Conservation (phyloP, 495 filamentous ascomycete species). For the Aspergillus mulundensis region DNA sequence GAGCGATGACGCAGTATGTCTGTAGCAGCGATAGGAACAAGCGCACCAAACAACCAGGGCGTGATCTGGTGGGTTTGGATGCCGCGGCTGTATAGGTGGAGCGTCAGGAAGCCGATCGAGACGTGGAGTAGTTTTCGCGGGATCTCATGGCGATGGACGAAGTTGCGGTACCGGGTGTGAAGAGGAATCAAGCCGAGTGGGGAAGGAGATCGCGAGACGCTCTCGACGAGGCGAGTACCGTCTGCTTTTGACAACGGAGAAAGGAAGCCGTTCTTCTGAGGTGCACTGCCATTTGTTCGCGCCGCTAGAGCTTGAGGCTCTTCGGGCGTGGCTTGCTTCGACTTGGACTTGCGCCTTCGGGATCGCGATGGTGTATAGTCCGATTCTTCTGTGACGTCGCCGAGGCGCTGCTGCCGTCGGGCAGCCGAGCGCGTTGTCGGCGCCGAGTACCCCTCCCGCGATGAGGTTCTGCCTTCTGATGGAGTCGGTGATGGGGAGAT, state of each 20-base stretch:
- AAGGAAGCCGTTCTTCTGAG: constrained; percentile 62
- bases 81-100: constrained; percentile 75
- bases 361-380: constrained; percentile 24
- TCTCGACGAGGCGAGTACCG: constrained; percentile 52
- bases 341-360: constrained; percentile 42
- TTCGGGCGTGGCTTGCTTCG: constrained; percentile 41
- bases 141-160: constrained; percentile 51
- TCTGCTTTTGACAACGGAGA: constrained; percentile 54
- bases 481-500: constrained; percentile 67
- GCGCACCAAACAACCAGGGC: constrained; percentile 71
- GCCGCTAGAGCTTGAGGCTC: constrained; percentile 4
- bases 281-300: constrained; percentile 36
- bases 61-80: constrained; percentile 70
- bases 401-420: constrained; percentile 44
- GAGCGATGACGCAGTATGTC: constrained; percentile 81
- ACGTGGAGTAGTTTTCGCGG: constrained; percentile 59
- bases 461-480: constrained; percentile 42
- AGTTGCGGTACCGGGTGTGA: constrained; percentile 55
- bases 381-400: constrained; percentile 41
- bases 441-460: constrained; percentile 52
- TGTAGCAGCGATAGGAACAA: constrained; percentile 83
- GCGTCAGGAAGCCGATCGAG: constrained; percentile 89
- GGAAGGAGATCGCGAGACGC: constrained; percentile 81
- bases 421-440: constrained; percentile 63
- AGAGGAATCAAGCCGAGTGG: constrained; percentile 94